Conservation (phyloP, 306 rosid species). For the Geum urbanum region DNA sequence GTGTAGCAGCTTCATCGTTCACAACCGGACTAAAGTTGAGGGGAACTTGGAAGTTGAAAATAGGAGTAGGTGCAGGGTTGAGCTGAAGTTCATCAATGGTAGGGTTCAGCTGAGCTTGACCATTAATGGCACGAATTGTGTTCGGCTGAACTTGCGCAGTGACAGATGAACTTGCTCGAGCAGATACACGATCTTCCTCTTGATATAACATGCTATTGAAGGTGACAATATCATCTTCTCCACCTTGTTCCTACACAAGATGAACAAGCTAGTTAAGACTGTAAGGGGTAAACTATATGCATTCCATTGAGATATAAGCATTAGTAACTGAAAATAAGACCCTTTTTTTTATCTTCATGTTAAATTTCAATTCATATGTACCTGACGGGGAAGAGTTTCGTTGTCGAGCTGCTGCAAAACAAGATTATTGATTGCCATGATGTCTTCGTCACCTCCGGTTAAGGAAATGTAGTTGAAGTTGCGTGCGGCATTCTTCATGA, state of each 20-base stretch:
- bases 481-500: neutral
- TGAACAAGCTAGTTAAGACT: neutral
- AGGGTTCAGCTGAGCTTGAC: neutral
- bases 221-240: neutral
- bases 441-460: neutral
- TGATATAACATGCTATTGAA: slow-evolving; percentile 1
- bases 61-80: neutral
- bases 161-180: neutral
- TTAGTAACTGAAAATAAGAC: neutral
- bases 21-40: neutral
- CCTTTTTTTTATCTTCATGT: neutral
- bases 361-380: neutral
- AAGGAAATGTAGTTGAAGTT: neutral
- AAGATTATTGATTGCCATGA: slow-evolving; percentile 12
- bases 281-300: neutral
- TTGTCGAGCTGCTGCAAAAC: slow-evolving; percentile 8
- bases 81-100: neutral
- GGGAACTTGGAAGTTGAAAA: neutral
- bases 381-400: neutral
- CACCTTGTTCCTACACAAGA: slow-evolving; percentile 17
- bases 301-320: neutral
- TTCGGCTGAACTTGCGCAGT: neutral
- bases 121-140: neutral
- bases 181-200: neutral
- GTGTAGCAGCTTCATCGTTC: neutral